Percentiles rank a stretch among this genome's conserved stretches.
phyloP scores from a whole-genome alignment of 2,329 filamentous ascomycete genomes.

The Penicillium occitanis region DNA sequence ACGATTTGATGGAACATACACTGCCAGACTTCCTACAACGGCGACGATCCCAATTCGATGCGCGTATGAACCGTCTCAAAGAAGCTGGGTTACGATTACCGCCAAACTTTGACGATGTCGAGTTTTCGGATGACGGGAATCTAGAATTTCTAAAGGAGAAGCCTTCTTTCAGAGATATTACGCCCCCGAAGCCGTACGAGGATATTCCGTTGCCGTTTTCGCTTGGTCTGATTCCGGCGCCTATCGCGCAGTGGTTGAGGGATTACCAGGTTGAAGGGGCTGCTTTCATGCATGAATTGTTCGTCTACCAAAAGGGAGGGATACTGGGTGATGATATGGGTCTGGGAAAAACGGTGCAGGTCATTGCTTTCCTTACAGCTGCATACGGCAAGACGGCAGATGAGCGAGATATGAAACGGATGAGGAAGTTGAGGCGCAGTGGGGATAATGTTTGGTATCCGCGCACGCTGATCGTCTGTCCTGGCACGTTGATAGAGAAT shows the following conservation, averaged over 20 bases:
- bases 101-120: conserved; percentile 71
- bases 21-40: conserved; percentile 72
- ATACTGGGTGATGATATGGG: conserved; percentile 98
- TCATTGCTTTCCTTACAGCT: conserved; percentile 85
- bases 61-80: conserved; percentile 57
- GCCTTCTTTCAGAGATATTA: conserved; percentile 64
- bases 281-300: conserved; percentile 80
- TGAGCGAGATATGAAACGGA: conserved; percentile 77
- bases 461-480: conserved; percentile 79
- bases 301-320: conserved; percentile 86
- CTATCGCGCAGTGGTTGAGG: conserved; percentile 86
- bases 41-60: conserved; percentile 69
- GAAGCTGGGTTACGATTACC: conserved; percentile 72
- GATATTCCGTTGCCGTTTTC: conserved; percentile 75
- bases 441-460: conserved; percentile 71
- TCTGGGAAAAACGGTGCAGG: conserved; percentile 92
- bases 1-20: conserved; percentile 56
- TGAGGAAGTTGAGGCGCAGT: conserved; percentile 76
- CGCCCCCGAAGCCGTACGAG: conserved; percentile 67
- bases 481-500: conserved; percentile 82
- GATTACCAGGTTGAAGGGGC: conserved; percentile 89
- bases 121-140: conserved; percentile 70
- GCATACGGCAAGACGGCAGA: conserved; percentile 95
- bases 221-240: conserved; percentile 77
- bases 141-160: conserved; percentile 65